These are phyloP conservation scores for Eruca vesicaria DNA, from an alignment of 441 rosid genomes.

Conservation along the genomic window DNA sequence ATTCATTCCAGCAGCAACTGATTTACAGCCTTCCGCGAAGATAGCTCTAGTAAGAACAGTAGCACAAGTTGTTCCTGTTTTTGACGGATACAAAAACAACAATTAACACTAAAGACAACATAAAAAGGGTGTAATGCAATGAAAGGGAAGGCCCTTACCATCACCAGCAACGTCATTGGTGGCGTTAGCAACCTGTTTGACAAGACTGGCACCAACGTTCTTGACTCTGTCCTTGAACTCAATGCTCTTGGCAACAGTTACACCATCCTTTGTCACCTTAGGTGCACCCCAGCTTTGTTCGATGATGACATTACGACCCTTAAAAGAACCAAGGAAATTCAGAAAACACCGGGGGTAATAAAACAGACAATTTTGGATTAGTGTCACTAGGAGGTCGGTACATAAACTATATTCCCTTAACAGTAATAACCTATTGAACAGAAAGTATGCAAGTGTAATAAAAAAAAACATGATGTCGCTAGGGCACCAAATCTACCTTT, in stretches of 20 bases:
- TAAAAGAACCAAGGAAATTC: too few species aligned
- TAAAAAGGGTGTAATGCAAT: not conserved
- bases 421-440: not conserved
- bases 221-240: constrained; percentile 86
- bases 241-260: constrained; percentile 83
- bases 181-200: constrained; percentile 93
- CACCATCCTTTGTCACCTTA: constrained; percentile 88
- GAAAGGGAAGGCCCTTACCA: constrained; percentile 46
- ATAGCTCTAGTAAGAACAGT: constrained; percentile 80
- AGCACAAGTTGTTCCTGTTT: constrained; percentile 82
- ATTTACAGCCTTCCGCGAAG: constrained; percentile 84
- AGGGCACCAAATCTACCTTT: too few species aligned
- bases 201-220: constrained; percentile 91
- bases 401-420: not conserved
- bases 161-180: constrained; percentile 92
- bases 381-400: not conserved
- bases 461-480: too few species aligned
- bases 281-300: constrained; percentile 89
- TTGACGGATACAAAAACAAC: not conserved
- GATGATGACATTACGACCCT: constrained; percentile 83
- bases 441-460: too few species aligned
- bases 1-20: constrained; percentile 93
- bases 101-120: not conserved
- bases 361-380: not conserved
- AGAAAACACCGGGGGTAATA: not conserved